Percentiles rank a stretch among this genome's conserved stretches.
phyloP scores from a whole-genome alignment of 1,139 yeast species.

The Chernovozyma sophiae-reginae region DNA sequence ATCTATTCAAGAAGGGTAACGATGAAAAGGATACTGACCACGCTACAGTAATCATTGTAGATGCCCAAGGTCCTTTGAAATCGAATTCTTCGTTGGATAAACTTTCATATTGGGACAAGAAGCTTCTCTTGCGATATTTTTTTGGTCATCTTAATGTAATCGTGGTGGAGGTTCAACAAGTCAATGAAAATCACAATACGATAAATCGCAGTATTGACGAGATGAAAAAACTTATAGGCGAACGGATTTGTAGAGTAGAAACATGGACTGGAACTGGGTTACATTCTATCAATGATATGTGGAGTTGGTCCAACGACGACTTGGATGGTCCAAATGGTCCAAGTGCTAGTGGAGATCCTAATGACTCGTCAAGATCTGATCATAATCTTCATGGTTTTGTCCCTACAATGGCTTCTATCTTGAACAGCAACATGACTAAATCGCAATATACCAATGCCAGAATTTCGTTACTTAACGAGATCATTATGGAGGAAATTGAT shows the following conservation, averaged over 20 bases:
- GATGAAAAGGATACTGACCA: conserved; percentile 31
- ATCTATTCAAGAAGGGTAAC: conserved; percentile 33
- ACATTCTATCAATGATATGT: conserved; percentile 10
- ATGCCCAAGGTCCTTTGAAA: conserved; percentile 7
- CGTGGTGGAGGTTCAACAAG: conserved; percentile 17
- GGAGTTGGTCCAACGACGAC: conserved; percentile 18
- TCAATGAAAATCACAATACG: conserved; percentile 13
- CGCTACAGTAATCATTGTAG: conserved; percentile 31
- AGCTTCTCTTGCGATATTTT: conserved; percentile 31
- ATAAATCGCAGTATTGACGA: conserved; percentile 26
- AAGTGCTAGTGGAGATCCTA: too few relatives aligned
- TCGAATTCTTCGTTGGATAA: conserved; percentile 14
- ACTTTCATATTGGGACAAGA: conserved; percentile 24
- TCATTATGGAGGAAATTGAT: conserved; percentile 36
- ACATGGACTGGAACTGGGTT: conserved; percentile 54
- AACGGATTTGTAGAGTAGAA: conserved; percentile 47
- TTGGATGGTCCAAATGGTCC: conserved; percentile 12
- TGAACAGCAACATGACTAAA: conserved; percentile 23
- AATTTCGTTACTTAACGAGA: conserved; percentile 22
- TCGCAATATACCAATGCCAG: conserved; percentile 19
- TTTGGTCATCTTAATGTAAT: conserved; percentile 43
- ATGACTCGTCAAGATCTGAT: too few relatives aligned
- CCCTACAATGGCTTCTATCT: conserved; percentile 32
- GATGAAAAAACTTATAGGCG: conserved; percentile 13
- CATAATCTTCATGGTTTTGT: conserved; percentile 18